A percentile compares a stretch with the other conserved stretches of the same genome.
phyloP scores from a whole-genome alignment of 1,284 basidiomycete genomes.

The Termitomyces sp. region DNA sequence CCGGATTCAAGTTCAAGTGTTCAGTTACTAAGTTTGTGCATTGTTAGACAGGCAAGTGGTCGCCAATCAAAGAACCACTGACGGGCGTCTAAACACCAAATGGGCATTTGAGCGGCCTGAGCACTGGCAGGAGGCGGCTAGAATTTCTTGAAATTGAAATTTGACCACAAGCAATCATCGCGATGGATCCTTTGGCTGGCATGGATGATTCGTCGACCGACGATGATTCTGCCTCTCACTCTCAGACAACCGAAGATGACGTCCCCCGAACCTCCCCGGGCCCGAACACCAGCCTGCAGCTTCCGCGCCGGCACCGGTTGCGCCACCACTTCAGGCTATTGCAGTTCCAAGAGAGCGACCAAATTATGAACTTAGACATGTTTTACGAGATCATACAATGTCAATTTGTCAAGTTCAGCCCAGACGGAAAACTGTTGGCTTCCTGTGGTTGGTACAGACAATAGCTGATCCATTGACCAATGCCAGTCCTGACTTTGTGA shows the following conservation, averaged over 20 bases:
- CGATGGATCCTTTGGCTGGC: constrained; percentile 37
- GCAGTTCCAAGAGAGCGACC: constrained; percentile 47
- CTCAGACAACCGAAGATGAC: constrained; percentile 79
- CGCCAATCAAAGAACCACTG: constrained; percentile 16
- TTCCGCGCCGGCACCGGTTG: constrained; percentile 26
- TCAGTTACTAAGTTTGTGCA: too few species aligned
- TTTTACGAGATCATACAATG: constrained; percentile 65
- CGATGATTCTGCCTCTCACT: constrained; percentile 72
- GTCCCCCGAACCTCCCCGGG: too few species aligned
- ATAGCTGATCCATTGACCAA: constrained; percentile 5
- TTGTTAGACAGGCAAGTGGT: constrained; percentile 14
- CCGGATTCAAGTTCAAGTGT: constrained; percentile 2
- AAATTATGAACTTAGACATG: constrained; percentile 64
- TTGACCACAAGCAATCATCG: constrained; percentile 14
- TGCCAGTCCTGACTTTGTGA: constrained; percentile 13
- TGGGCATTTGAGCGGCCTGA: constrained; percentile 10
- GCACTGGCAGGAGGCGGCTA: too few species aligned
- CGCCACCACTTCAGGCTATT: constrained; percentile 29
- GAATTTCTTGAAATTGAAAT: constrained; percentile 11
- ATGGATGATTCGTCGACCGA: constrained; percentile 71
- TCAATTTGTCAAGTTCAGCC: constrained; percentile 84
- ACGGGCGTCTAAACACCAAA: constrained; percentile 16
- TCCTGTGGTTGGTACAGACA: constrained; percentile 54
- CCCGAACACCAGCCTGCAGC: constrained; percentile 52
- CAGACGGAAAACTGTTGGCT: constrained; percentile 74